phyloP scores from a whole-genome alignment of 208 protist genomes.

The Trypanosoma scelopori region DNA sequence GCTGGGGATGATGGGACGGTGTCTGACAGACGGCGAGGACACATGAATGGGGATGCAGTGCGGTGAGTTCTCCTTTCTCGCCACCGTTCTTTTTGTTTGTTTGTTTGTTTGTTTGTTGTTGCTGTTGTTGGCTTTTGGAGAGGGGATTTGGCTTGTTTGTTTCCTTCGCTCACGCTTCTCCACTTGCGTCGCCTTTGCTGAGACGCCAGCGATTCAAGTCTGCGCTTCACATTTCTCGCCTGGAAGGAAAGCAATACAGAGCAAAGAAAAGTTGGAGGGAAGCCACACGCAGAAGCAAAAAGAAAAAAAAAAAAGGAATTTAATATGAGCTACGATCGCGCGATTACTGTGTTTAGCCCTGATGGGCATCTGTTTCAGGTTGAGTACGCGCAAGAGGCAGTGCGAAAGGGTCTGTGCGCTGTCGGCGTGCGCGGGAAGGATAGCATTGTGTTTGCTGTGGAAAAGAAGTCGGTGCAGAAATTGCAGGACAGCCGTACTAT shows the following conservation, averaged over 20 bases:
- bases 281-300: no score
- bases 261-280: slow-evolving; percentile 19
- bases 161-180: no score
- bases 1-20: background rate
- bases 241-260: slow-evolving; percentile 13
- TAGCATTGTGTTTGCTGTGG: slow-evolving; percentile 97
- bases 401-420: slow-evolving; percentile 95
- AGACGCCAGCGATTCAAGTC: no score
- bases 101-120: no score
- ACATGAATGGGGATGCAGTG: no score
- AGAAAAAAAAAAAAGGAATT: slow-evolving; percentile 19
- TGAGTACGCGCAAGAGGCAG: slow-evolving; percentile 99
- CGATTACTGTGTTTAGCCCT: slow-evolving; percentile 99
- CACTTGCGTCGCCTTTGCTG: no score
- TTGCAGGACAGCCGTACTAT: slow-evolving; percentile 99
- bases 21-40: background rate
- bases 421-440: slow-evolving; percentile 90
- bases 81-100: no score
- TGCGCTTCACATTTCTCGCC: background rate
- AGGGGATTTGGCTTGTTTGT: no score
- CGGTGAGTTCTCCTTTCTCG: no score
- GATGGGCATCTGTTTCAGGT: slow-evolving; percentile 99
- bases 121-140: no score
- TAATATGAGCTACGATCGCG: slow-evolving; percentile 97
- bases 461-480: slow-evolving; percentile 98